Evolutionary conservation across 192 early-diverging fungal genomes (phyloP).

Genomic region (Phycomyces nitens): DNA sequence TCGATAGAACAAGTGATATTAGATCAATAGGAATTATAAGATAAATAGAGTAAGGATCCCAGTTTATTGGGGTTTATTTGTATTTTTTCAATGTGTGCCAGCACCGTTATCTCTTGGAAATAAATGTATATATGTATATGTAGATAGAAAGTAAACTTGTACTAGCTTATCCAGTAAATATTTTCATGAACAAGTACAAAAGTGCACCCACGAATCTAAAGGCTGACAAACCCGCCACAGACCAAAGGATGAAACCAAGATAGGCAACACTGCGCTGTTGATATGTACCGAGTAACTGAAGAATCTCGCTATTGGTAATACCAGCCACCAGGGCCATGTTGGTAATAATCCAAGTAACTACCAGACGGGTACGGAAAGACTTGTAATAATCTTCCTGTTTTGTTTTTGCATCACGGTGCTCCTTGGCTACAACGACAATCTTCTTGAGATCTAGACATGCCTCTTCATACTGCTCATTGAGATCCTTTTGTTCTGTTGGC

Average conservation of each 20-base stretch:
- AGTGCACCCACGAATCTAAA: slow-evolving; percentile 67
- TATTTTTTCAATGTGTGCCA: too few relatives aligned
- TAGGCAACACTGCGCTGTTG: slow-evolving; percentile 40
- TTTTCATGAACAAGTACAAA: slow-evolving; percentile 63
- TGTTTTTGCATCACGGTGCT: slow-evolving; percentile 61
- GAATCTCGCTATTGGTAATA: slow-evolving; percentile 49
- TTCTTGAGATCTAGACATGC: slow-evolving; percentile 59
- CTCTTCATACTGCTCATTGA: slow-evolving; percentile 82
- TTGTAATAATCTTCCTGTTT: slow-evolving; percentile 59
- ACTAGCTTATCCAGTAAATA: slow-evolving; percentile 44
- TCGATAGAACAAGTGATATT: too few relatives aligned
- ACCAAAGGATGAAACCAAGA: slow-evolving; percentile 74
- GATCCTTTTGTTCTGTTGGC: slow-evolving; percentile 66
- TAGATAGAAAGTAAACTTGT: background rate
- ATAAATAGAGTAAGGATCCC: too few relatives aligned
- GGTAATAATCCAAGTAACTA: slow-evolving; percentile 71
- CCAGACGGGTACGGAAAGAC: slow-evolving; percentile 72
- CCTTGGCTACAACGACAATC: slow-evolving; percentile 33
- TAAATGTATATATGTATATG: too few relatives aligned
- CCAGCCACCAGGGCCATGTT: slow-evolving; percentile 65
- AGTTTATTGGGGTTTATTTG: too few relatives aligned
- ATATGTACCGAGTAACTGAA: slow-evolving; percentile 33
- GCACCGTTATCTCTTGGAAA: too few relatives aligned
- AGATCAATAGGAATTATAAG: too few relatives aligned
- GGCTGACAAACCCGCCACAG: slow-evolving; percentile 61